Conservation (phyloP, 1,284 basidiomycete genomes). For the Irpex sp. region DNA sequence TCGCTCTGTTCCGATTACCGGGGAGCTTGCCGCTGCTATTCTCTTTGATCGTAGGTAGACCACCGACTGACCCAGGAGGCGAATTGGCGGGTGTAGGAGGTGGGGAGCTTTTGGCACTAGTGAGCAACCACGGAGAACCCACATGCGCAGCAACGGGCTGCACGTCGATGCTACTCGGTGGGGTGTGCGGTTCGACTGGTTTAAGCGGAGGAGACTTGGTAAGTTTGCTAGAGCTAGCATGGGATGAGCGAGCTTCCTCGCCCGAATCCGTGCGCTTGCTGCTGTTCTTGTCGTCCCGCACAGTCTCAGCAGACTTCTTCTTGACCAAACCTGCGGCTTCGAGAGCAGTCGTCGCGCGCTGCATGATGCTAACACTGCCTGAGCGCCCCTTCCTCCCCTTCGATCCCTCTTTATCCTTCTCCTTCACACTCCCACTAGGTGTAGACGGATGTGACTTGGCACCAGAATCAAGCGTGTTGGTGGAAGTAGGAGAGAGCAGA, state of each 20-base stretch:
- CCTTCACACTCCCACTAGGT: slow-evolving; percentile 52
- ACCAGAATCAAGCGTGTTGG: slow-evolving; percentile 36
- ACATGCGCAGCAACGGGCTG: slow-evolving; percentile 37
- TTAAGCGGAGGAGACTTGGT: slow-evolving; percentile 67
- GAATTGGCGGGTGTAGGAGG: slow-evolving; percentile 50
- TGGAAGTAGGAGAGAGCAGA: slow-evolving; percentile 61
- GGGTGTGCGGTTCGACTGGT: slow-evolving; percentile 50
- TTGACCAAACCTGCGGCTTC: slow-evolving; percentile 77
- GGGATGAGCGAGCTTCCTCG: slow-evolving; percentile 60
- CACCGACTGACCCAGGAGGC: slow-evolving; percentile 47
- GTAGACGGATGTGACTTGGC: slow-evolving; percentile 61
- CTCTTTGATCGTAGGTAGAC: slow-evolving; percentile 52
- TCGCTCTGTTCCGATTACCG: slow-evolving; percentile 57
- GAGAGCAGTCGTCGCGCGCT: slow-evolving; percentile 85
- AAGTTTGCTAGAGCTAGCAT: slow-evolving; percentile 61
- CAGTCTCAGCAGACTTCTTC: slow-evolving; percentile 74
- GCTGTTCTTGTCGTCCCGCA: slow-evolving; percentile 54
- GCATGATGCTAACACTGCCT: slow-evolving; percentile 90
- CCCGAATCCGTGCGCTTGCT: slow-evolving; percentile 36
- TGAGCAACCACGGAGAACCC: slow-evolving; percentile 71
- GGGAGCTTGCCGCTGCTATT: slow-evolving; percentile 27
- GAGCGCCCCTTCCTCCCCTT: slow-evolving; percentile 67
- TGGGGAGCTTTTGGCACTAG: slow-evolving; percentile 42
- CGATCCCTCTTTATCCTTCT: slow-evolving; percentile 41
- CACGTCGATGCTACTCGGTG: slow-evolving; percentile 39